Conservation (phyloP, 2,329 filamentous ascomycete genomes). For the Hysterium pulicare region DNA sequence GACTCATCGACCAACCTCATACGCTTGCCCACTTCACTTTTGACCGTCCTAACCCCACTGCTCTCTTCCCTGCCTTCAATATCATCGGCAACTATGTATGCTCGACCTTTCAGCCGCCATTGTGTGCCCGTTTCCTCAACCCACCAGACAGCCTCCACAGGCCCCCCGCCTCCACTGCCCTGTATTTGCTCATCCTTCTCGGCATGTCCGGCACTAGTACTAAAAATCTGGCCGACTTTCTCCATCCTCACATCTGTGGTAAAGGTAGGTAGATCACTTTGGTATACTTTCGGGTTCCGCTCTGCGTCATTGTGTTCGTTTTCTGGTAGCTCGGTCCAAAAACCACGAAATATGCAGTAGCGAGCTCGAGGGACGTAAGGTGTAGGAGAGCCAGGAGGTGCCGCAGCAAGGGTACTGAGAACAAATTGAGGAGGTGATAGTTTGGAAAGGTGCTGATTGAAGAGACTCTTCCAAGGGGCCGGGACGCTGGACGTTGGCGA, state of each 20-base stretch:
- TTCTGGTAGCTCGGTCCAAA: constrained; percentile 70
- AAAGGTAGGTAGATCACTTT: constrained; percentile 75
- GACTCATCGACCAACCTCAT: constrained; percentile 58
- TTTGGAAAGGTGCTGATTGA: constrained; percentile 48
- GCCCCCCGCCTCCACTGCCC: constrained; percentile 61
- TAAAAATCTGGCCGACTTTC: constrained; percentile 71
- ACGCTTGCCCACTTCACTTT: constrained; percentile 56
- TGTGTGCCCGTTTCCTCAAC: constrained; percentile 66
- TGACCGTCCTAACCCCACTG: constrained; percentile 56
- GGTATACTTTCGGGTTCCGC: constrained; percentile 66
- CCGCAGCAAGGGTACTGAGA: constrained; percentile 48
- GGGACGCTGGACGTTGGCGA: constrained; percentile 34
- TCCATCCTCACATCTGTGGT: constrained; percentile 88
- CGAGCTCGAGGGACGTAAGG: constrained; percentile 58
- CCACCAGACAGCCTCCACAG: constrained; percentile 86
- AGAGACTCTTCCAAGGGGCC: constrained; percentile 52
- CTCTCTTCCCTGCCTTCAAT: constrained; percentile 55
- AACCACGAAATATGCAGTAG: constrained; percentile 80
- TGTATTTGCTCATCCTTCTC: constrained; percentile 40
- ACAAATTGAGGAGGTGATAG: constrained; percentile 51
- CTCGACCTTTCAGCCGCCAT: constrained; percentile 78
- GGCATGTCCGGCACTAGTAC: constrained; percentile 47
- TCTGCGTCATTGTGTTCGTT: constrained; percentile 71
- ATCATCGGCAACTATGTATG: constrained; percentile 71
- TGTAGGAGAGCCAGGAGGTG: constrained; percentile 39